Percentiles rank a stretch among this genome's conserved stretches.
Evolutionary conservation across 495 filamentous ascomycete genomes (phyloP).

Genomic region (Aspergillus kassunensis): DNA sequence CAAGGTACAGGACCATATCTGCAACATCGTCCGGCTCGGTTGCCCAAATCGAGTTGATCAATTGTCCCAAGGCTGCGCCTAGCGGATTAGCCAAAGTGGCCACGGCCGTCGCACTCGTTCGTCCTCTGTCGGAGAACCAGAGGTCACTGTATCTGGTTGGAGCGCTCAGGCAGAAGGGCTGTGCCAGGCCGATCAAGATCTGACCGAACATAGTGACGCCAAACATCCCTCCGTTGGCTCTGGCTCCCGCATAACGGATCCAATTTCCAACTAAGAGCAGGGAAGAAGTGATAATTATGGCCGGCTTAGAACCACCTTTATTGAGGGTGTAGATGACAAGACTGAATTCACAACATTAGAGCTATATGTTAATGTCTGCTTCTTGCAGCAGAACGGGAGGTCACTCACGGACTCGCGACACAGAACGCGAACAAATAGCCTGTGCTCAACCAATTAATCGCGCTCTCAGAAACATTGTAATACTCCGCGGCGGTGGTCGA

Average conservation of each 20-base stretch:
- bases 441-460: constrained; percentile 91
- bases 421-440: constrained; percentile 82
- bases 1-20: constrained; percentile 78
- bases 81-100: constrained; percentile 82
- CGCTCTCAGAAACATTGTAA: constrained; percentile 68
- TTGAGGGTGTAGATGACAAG: constrained; percentile 75
- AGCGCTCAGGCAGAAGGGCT: constrained; percentile 88
- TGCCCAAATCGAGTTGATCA: constrained; percentile 77
- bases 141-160: constrained; percentile 89
- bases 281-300: constrained; percentile 68
- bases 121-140: constrained; percentile 84
- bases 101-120: constrained; percentile 83
- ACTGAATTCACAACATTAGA: constrained; percentile 24
- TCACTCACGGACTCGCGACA: constrained; percentile 60
- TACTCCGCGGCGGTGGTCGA: constrained; percentile 71
- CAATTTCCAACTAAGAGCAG: constrained; percentile 83
- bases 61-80: constrained; percentile 81
- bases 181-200: constrained; percentile 81
- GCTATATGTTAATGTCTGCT: not conserved
- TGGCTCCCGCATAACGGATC: constrained; percentile 83
- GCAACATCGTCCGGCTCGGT: constrained; percentile 59
- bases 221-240: constrained; percentile 57
- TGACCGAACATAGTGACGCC: constrained; percentile 91
- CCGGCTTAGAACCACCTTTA: constrained; percentile 69
- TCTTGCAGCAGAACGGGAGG: not conserved